Conservation (phyloP, 1,284 basidiomycete genomes). For the Cryptococcus neoformans region DNA sequence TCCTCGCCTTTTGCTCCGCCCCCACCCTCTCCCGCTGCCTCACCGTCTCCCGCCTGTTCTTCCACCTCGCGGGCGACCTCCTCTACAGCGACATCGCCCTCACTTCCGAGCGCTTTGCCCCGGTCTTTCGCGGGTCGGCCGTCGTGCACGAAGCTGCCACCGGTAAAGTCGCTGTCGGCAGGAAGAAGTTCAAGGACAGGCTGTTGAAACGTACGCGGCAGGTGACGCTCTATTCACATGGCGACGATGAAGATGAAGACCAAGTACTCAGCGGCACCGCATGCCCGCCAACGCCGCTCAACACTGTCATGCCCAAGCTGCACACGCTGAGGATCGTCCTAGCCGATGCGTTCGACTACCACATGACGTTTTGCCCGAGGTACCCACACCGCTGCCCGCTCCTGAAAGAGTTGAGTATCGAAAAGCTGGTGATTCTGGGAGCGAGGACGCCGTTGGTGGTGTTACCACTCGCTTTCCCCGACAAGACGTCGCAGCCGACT, state of each 20-base stretch:
- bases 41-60: conserved; percentile 11
- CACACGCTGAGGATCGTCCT: conserved; percentile 7
- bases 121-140: conserved; percentile 2
- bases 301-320: conserved; percentile 5
- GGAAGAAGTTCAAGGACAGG: conserved; percentile 13
- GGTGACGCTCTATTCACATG: conserved; percentile 10
- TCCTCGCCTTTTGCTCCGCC: conserved; percentile 7
- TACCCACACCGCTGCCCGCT: conserved; percentile 8
- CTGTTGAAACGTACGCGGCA: conserved; percentile 7
- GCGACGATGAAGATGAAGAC: conserved; percentile 11
- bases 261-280: background rate
- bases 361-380: conserved; percentile 12
- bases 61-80: conserved; percentile 11
- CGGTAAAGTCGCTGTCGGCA: conserved; percentile 9
- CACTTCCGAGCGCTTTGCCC: background rate
- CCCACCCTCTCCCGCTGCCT: conserved; percentile 2
- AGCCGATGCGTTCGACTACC: conserved; percentile 13
- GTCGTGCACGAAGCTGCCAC: conserved; percentile 6
- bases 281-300: conserved; percentile 10
- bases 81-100: conserved; percentile 6
- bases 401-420: conserved; percentile 5
- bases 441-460: conserved; percentile 13
- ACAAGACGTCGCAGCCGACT: background rate
- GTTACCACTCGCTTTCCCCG: conserved; percentile 10
- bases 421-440: conserved; percentile 10